Evolutionary conservation across 2,329 filamentous ascomycete genomes (phyloP).

Genomic region (Colletotrichum musicola): DNA sequence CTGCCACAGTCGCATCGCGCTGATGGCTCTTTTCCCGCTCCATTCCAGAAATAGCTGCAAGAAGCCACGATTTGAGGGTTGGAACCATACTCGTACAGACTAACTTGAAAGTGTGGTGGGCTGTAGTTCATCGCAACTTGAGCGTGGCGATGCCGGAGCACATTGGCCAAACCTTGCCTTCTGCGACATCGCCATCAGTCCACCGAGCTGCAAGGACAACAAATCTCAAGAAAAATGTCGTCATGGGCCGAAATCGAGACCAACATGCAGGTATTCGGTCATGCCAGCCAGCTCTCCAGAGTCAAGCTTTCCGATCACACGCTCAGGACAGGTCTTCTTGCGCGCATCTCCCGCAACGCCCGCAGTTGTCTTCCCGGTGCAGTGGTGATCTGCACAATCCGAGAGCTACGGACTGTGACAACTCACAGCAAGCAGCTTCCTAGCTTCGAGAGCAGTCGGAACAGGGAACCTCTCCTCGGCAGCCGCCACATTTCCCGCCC

Average conservation of each 20-base stretch:
- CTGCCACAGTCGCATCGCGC: neutral
- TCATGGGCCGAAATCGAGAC: neutral
- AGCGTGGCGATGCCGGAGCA: conserved; percentile 7
- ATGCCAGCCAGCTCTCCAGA: neutral
- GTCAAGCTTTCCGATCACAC: conserved; percentile 28
- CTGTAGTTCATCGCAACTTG: conserved; percentile 9
- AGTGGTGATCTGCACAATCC: conserved; percentile 20
- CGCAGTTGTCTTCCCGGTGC: neutral
- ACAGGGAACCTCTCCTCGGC: conserved; percentile 11
- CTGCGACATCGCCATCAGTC: neutral
- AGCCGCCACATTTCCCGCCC: conserved; percentile 17
- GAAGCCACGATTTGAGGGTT: neutral
- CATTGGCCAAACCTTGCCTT: neutral
- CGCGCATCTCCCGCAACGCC: conserved; percentile 20
- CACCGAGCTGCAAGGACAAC: neutral
- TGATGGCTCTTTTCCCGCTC: conserved; percentile 1
- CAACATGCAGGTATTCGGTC: neutral
- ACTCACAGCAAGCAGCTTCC: conserved; percentile 10
- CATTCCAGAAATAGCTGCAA: conserved; percentile 24
- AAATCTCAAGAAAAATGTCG: neutral
- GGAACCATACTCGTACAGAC: neutral
- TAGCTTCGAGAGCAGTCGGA: neutral
- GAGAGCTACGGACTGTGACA: neutral
- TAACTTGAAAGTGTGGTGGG: neutral
- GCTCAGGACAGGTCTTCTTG: neutral